These are phyloP conservation scores for Cubamyces lactineus DNA, from an alignment of 768 basidiomycete genomes.

Conservation along the genomic window DNA sequence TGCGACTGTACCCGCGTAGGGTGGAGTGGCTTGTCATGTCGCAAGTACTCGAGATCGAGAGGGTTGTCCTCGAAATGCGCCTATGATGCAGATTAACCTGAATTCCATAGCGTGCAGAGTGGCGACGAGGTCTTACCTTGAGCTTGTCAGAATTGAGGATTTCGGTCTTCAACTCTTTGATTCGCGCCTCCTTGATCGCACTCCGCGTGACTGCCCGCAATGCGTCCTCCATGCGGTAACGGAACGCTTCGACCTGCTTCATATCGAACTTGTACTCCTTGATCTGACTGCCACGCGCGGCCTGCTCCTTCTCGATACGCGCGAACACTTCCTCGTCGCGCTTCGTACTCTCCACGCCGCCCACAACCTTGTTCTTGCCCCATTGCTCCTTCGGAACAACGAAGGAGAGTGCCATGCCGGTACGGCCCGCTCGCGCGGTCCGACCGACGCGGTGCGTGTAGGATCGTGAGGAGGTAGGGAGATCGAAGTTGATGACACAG, in stretches of 20 bases:
- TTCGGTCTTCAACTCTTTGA: constrained; percentile 93
- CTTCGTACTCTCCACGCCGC: constrained; percentile 66
- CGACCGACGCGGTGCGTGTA: constrained; percentile 97
- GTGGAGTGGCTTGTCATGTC: constrained; percentile 94
- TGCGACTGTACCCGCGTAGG: constrained; percentile 89
- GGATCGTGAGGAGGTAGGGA: constrained; percentile 83
- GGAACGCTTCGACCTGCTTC: constrained; percentile 95
- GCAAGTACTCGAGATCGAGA: constrained; percentile 85
- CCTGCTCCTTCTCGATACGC: constrained; percentile 78
- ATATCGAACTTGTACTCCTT: constrained; percentile 95
- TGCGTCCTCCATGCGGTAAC: constrained; percentile 98
- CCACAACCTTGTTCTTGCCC: constrained; percentile 77
- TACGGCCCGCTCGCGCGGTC: constrained; percentile 93
- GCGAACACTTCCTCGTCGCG: constrained; percentile 77
- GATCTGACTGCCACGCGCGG: constrained; percentile 54
- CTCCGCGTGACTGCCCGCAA: constrained; percentile 84
- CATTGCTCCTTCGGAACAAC: constrained; percentile 71
- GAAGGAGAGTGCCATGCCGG: constrained; percentile 90
- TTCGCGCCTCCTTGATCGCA: constrained; percentile 85
- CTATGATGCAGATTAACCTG: constrained; percentile 42
- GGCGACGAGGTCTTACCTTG: constrained; percentile 61
- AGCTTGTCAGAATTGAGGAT: constrained; percentile 95
- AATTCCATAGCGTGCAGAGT: neutral
- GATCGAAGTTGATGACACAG: constrained; percentile 97
- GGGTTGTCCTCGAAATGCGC: constrained; percentile 99